phyloP scores from a whole-genome alignment of 2,329 filamentous ascomycete species.

The Verticillium zaregamsianum region DNA sequence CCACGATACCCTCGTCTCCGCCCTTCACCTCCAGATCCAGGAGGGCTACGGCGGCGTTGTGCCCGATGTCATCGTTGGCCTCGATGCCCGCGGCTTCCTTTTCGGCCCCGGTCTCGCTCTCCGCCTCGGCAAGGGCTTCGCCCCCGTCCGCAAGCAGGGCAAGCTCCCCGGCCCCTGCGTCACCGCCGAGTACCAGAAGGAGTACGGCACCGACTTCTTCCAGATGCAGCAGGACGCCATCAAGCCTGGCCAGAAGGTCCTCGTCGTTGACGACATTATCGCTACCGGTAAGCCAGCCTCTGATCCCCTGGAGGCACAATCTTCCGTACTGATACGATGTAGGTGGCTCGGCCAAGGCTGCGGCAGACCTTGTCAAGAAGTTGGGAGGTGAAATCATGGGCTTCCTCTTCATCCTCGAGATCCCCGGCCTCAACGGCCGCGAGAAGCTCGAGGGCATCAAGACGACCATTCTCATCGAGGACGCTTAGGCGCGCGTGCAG shows the following conservation, averaged over 20 bases:
- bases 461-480: slow-evolving; percentile 74
- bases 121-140: slow-evolving; percentile 78
- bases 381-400: slow-evolving; percentile 82
- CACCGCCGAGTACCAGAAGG: slow-evolving; percentile 86
- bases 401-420: slow-evolving; percentile 93
- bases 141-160: slow-evolving; percentile 89
- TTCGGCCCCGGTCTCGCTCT: slow-evolving; percentile 89
- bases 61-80: slow-evolving; percentile 86
- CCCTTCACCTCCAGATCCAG: slow-evolving; percentile 78
- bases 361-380: slow-evolving; percentile 79
- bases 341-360: slow-evolving; percentile 91
- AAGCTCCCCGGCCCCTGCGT: slow-evolving; percentile 90
- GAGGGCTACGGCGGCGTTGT: slow-evolving; percentile 56
- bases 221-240: slow-evolving; percentile 90
- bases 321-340: slow-evolving; percentile 5
- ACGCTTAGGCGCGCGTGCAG: slow-evolving; percentile 26
- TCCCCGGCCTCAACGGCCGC: slow-evolving; percentile 87
- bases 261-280: slow-evolving; percentile 97
- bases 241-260: slow-evolving; percentile 79
- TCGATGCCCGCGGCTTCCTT: slow-evolving; percentile 92
- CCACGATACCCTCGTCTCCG: slow-evolving; percentile 74
- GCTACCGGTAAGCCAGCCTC: slow-evolving; percentile 71
- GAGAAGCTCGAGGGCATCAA: slow-evolving; percentile 78
- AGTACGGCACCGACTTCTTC: slow-evolving; percentile 93
- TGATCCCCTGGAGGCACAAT: slow-evolving; percentile 9